Base-by-base conservation (phyloP, 345 rosid genomes). In the Pistacia atlantica region DNA sequence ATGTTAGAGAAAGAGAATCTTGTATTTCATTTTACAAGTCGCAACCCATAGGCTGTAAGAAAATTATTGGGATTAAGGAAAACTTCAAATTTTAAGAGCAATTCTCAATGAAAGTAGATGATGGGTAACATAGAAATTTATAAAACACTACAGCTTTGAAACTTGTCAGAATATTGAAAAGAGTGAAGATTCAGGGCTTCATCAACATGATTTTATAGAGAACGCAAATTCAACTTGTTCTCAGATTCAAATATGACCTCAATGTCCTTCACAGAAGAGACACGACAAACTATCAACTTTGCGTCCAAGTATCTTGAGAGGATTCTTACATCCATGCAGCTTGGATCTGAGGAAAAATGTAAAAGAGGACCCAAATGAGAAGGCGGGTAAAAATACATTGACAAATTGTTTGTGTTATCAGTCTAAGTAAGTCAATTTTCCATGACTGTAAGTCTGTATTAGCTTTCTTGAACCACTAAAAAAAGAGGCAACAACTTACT, bases 241-340 rank as follows among this genome's bases (percentile, higher is more conserved):
- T 49, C 45, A 59, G 57, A 13, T 49, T 68, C 80, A 71, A 78
- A 76, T 65, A 71, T 37, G 58, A 93, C 99, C 98, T 86, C 87
- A 16, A 59, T 74, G 80, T 80, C 78, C 78, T 87, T 71, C 68
- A 70, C 79, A 72, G 80, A 58, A 42, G 80, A 84, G 86, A 92
- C 91, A 54, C 77, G 84, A 81, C 98, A 96, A 75, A 92, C 92
- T 52, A 83, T 84, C 55, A 93, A 83, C 82, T 90, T 93, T 31
- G 91, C 99, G 42, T 93, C 98, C 84, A 93, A 80, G 80, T 80
- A 82, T 86, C 87, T 91, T 33, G 98, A 88, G 81, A 86, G 74
- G 79, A 93, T 84, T 77, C 86, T 84, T 35, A 88, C 91, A 77
- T 85, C 73, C 3, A 86, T 49, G 83, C 78, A 87, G 78, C 75